Percentiles rank a stretch among this genome's conserved stretches.
phyloP scores from a whole-genome alignment of 179 eudicot genomes.

The Sideroxylon spinosum region DNA sequence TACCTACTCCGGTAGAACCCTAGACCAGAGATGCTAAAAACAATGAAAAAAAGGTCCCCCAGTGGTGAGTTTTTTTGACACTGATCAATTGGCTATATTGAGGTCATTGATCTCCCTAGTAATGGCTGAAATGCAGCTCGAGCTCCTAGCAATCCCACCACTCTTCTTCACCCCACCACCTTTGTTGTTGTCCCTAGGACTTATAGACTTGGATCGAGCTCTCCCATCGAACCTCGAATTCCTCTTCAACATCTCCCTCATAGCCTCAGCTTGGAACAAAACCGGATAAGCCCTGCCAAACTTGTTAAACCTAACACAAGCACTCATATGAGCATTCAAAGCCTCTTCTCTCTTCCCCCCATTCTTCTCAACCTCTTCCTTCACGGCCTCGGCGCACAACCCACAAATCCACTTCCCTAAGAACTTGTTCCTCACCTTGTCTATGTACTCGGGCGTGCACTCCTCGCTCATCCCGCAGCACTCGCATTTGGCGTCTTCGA shows the following conservation, averaged over 20 bases:
- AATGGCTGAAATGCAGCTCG: slow-evolving; percentile 74
- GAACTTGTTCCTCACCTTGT: slow-evolving; percentile 44
- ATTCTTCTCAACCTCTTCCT: slow-evolving; percentile 68
- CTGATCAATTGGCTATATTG: slow-evolving; percentile 8
- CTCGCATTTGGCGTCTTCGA: slow-evolving; percentile 71
- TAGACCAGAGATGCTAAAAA: no score
- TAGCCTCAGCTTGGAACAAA: slow-evolving; percentile 72
- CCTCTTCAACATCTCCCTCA: slow-evolving; percentile 79
- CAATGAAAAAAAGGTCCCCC: no score
- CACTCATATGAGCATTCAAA: slow-evolving; percentile 57
- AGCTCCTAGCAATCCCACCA: slow-evolving; percentile 68
- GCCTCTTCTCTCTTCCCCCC: slow-evolving; percentile 67
- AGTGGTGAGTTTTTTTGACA: no score
- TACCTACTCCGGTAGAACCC: no score
- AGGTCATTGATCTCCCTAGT: slow-evolving; percentile 43
- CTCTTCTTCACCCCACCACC: slow-evolving; percentile 33
- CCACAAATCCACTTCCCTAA: slow-evolving; percentile 81
- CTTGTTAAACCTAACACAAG: slow-evolving; percentile 72
- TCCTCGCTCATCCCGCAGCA: slow-evolving; percentile 92
- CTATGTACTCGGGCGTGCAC: slow-evolving; percentile 76
- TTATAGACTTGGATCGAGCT: slow-evolving; percentile 52
- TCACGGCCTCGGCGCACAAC: slow-evolving; percentile 80
- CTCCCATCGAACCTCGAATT: slow-evolving; percentile 23
- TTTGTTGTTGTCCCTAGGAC: slow-evolving; percentile 44
- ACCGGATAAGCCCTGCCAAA: slow-evolving; percentile 82